A percentile compares a stretch with the other conserved stretches of the same genome.
phyloP scores from a whole-genome alignment of 179 eudicot species.

The Patellifolia procumbens region DNA sequence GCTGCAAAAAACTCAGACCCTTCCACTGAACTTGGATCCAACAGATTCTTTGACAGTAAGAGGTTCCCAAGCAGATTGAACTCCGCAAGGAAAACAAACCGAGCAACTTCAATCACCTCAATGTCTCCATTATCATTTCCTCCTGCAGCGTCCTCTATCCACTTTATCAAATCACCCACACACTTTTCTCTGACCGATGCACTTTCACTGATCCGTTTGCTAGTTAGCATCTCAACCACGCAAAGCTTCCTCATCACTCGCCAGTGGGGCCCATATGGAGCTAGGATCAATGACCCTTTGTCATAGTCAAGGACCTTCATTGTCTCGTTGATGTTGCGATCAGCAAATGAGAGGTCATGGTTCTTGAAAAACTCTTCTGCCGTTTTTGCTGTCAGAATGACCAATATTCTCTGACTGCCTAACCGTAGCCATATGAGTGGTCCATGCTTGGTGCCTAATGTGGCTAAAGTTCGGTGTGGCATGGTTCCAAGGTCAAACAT shows the following conservation, averaged over 20 bases:
- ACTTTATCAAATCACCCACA: constrained; percentile 24
- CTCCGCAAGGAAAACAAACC: constrained; percentile 23
- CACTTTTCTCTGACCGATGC: constrained; percentile 25
- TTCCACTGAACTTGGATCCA: constrained; percentile 20
- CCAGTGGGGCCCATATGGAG: constrained; percentile 26
- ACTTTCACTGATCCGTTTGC: constrained; percentile 21
- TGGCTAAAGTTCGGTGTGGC: constrained; percentile 26
- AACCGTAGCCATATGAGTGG: constrained; percentile 26
- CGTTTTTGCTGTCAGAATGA: constrained; percentile 27
- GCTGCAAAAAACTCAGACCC: constrained; percentile 25
- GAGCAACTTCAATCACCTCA: constrained; percentile 4
- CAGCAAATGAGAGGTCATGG: constrained; percentile 25
- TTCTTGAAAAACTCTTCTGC: constrained; percentile 27
- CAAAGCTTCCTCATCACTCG: constrained; percentile 24
- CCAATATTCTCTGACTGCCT: constrained; percentile 24
- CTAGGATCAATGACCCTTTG: constrained; percentile 23
- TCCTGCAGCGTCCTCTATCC: constrained; percentile 20
- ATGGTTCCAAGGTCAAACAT: constrained; percentile 26
- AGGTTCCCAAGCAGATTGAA: constrained; percentile 31
- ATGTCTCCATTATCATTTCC: not conserved
- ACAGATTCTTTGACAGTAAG: constrained; percentile 22
- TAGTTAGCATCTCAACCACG: constrained; percentile 18
- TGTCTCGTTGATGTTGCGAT: constrained; percentile 31
- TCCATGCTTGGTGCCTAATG: constrained; percentile 17
- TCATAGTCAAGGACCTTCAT: constrained; percentile 23